Evolutionary conservation across 352 stramenopile species (phyloP), one percentile per base, ranked within the genome.

Genomic region (Phytophthora podocarpi): DNA sequence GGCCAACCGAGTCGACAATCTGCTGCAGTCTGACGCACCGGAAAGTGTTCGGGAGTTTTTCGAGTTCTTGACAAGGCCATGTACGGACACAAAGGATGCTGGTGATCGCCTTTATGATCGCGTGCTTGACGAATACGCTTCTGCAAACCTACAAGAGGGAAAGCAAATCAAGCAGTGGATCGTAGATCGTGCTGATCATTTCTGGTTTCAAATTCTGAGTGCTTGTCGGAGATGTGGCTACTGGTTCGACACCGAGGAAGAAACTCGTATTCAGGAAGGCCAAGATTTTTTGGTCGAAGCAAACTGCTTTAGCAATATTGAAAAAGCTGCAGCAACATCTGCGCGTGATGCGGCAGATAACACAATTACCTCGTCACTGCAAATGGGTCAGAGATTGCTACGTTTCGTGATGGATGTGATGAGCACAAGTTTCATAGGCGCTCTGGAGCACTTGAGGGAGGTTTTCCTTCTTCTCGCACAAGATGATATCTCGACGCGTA

Each of bases 321-420:
- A 63, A 23, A 52, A 71, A 15, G 32, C 42, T 47, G 10, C 57
- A n/a, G 34, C 37, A 32, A n/a, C 20, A 18, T 47, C 21, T 32
- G 5, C 28, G 18, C 10, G 36, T 4, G n/a, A 35, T 27, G 30
- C 9, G 11, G 5, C 31, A 30, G 54, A 46, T 41, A 32, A 8
- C 4, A 16, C 46, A 13, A 59, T 43, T 39, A 7, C 21, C 0
- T 34, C 18, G 15, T 62, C 45, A 27, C 24, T 58, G 31, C 53
- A 52, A 46, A 16, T 65, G 10, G 59, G 56, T 39, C 74, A 69
- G 26, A 49, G 47, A 5, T 43, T 90, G 24, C 46, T 91, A 27
- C 78, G 85, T 28, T 66, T 91, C 30, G 46, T 80, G 18, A 69
- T 85, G 1, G 80, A 91, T 24, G 35, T 77, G 15, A 68, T 83